Evolutionary conservation across 495 filamentous ascomycete species (phyloP).

Genomic region (Mytilinidion resinicola): DNA sequence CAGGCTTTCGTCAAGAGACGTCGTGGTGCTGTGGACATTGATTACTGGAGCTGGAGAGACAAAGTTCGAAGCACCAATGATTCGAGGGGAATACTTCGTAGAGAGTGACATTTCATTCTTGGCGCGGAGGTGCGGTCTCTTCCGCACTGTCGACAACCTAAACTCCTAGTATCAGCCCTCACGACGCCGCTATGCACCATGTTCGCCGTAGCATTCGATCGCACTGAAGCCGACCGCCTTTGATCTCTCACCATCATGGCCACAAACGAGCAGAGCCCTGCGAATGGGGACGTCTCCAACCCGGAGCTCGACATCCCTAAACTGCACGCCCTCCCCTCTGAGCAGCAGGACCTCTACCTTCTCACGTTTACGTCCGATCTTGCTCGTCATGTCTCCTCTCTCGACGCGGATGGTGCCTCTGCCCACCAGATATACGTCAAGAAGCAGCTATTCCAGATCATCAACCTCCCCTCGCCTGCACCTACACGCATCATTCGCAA

Average conservation of each 20-base stretch:
- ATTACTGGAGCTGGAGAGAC: neutral
- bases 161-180: too few species aligned
- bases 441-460: slow-evolving; percentile 82
- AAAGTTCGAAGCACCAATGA: neutral
- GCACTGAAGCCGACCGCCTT: neutral
- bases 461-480: slow-evolving; percentile 76
- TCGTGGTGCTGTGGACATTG: slow-evolving; percentile 3
- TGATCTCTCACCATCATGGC: neutral
- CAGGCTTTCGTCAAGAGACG: neutral
- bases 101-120: too few species aligned
- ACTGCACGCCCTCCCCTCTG: slow-evolving; percentile 81
- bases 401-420: slow-evolving; percentile 71
- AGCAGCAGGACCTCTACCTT: slow-evolving; percentile 93
- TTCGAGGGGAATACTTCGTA: too few species aligned
- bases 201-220: too few species aligned
- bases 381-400: slow-evolving; percentile 66
- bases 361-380: slow-evolving; percentile 82
- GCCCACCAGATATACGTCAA: slow-evolving; percentile 84
- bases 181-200: too few species aligned
- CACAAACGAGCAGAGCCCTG: neutral
- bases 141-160: too few species aligned
- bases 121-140: too few species aligned
- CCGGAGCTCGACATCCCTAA: slow-evolving; percentile 79
- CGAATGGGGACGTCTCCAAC: slow-evolving; percentile 22
- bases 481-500: slow-evolving; percentile 86